Percentiles rank a stretch among this genome's conserved stretches.
These are phyloP conservation scores for Henningerozyma blattae DNA, from an alignment of 805 yeast genomes.

Conservation along the genomic window DNA sequence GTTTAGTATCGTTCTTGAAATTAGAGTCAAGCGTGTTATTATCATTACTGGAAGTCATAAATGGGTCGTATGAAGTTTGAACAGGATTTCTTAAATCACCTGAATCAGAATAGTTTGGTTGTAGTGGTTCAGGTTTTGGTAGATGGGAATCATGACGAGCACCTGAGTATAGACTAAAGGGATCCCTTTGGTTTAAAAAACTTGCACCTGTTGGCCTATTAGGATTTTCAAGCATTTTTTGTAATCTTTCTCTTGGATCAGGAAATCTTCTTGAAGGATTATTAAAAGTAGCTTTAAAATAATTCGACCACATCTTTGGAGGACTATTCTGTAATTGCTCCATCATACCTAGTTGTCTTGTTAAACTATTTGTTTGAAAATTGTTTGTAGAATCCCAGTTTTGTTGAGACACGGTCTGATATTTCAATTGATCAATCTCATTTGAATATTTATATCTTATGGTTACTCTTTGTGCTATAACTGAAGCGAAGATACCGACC, in stretches of 20 bases:
- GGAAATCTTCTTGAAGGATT: constrained; percentile 41
- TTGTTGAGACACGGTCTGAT: too few relatives aligned
- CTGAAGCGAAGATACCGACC: constrained; percentile 29
- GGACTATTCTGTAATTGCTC: constrained; percentile 22
- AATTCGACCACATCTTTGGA: constrained; percentile 35
- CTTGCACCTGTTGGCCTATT: constrained; percentile 1
- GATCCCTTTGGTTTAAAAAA: constrained; percentile 26
- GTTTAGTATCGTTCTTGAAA: too few relatives aligned
- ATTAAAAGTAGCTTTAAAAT: constrained; percentile 38
- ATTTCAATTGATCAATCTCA: constrained; percentile 1
- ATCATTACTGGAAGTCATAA: too few relatives aligned
- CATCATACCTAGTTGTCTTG: constrained; percentile 24
- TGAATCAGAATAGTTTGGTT: too few relatives aligned
- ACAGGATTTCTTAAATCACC: too few relatives aligned
- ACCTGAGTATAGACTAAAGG: constrained; percentile 24
- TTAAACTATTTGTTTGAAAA: too few relatives aligned
- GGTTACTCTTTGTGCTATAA: background rate
- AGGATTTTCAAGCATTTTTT: constrained; percentile 15
- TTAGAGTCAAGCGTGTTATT: too few relatives aligned
- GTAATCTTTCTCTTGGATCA: constrained; percentile 38
- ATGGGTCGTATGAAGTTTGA: too few relatives aligned
- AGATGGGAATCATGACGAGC: background rate
- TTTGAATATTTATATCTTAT: background rate
- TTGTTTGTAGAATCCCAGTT: too few relatives aligned
- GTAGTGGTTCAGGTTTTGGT: background rate